Percentiles rank a stretch among this genome's conserved stretches.
Conservation (phyloP, 1,284 basidiomycete species). For the Gomphus sp. region DNA sequence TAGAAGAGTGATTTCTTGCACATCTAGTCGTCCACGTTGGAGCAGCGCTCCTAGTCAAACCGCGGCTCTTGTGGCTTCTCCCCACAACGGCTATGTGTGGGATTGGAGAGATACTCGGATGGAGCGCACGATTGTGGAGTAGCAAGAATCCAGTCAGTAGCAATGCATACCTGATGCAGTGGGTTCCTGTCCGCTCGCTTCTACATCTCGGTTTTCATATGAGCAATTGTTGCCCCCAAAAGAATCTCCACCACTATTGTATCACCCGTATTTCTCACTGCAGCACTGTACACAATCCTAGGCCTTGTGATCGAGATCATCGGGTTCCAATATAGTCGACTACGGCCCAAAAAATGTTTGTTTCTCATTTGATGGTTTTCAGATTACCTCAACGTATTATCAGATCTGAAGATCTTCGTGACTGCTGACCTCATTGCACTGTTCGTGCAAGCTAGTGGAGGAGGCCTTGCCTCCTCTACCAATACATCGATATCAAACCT, state of each 20-base stretch:
- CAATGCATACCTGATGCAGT: conserved; percentile 5
- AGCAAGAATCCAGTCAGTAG: conserved; percentile 17
- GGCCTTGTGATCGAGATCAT: background rate
- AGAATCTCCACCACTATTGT: conserved; percentile 3
- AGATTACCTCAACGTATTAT: too few relatives aligned
- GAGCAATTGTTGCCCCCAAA: background rate
- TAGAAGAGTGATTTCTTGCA: background rate
- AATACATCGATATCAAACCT: conserved; percentile 7
- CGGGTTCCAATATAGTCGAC: background rate
- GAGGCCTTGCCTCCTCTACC: background rate
- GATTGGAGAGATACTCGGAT: conserved; percentile 29
- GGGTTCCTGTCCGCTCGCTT: background rate
- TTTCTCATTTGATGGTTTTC: background rate
- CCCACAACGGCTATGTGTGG: conserved; percentile 28
- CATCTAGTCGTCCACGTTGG: conserved; percentile 25
- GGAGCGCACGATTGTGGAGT: conserved; percentile 30
- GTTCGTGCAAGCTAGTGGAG: background rate
- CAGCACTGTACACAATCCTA: conserved; percentile 3
- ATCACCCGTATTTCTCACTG: conserved; percentile 5
- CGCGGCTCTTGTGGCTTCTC: conserved; percentile 31
- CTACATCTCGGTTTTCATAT: background rate
- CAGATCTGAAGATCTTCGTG: background rate
- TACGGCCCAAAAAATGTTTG: conserved; percentile 7
- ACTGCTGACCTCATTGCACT: background rate
- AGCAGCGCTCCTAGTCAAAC: conserved; percentile 20